A percentile compares a stretch with the other conserved stretches of the same genome.
These are phyloP conservation scores for Dacryopinax primogenitus DNA, from an alignment of 768 basidiomycete species.

Conservation along the genomic window DNA sequence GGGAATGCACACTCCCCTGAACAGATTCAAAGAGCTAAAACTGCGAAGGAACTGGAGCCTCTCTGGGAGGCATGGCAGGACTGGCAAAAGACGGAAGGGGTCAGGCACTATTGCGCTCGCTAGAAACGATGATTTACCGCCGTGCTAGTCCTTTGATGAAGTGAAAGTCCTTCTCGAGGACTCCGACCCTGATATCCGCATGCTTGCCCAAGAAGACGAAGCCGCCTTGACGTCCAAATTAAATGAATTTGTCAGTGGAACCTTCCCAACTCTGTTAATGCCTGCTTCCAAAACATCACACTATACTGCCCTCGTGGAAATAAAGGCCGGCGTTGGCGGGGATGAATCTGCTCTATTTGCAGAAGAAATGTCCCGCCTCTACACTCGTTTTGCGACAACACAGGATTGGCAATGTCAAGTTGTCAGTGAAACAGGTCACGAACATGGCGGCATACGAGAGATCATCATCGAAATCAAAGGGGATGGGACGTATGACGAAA, in stretches of 20 bases:
- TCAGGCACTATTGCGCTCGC: constrained; percentile 25
- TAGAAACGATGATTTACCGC: constrained; percentile 13
- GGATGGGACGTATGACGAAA: constrained; percentile 56
- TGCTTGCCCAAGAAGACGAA: constrained; percentile 60
- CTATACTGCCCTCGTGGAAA: constrained; percentile 70
- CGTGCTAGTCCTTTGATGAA: constrained; percentile 51
- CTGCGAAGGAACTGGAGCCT: constrained; percentile 55
- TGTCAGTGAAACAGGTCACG: constrained; percentile 38
- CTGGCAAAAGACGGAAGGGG: constrained; percentile 47
- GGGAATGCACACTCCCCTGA: constrained; percentile 25
- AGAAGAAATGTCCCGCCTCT: constrained; percentile 68
- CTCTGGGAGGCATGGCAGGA: constrained; percentile 55
- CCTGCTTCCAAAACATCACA: constrained; percentile 53
- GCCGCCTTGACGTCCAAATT: constrained; percentile 31
- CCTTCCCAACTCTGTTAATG: constrained; percentile 59
- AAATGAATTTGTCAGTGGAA: constrained; percentile 24
- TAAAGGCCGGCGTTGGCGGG: constrained; percentile 89
- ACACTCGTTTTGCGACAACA: constrained; percentile 46
- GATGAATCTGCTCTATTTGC: constrained; percentile 77
- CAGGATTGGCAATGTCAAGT: constrained; percentile 51
- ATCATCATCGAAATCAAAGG: constrained; percentile 72
- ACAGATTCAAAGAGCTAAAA: constrained; percentile 46
- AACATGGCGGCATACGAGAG: constrained; percentile 44
- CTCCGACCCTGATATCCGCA: constrained; percentile 59
- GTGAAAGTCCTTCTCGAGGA: constrained; percentile 52